These are phyloP conservation scores for Trypanosoma lewisi DNA, from an alignment of 208 protist species.

Conservation along the genomic window DNA sequence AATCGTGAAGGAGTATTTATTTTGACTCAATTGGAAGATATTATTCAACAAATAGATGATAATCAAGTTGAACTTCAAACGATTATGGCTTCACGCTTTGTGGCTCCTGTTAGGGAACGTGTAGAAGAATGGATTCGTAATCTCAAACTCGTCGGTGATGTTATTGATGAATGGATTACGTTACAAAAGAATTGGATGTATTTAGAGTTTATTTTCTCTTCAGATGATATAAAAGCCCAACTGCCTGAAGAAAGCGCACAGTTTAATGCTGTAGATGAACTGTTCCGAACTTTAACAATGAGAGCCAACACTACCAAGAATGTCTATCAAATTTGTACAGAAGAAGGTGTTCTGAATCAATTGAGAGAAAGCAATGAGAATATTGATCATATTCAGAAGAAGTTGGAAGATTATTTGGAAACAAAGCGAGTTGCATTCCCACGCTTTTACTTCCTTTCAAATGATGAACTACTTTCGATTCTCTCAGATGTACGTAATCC, in stretches of 20 bases:
- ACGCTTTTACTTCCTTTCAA: conserved; percentile 98
- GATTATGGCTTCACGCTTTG: conserved; percentile 90
- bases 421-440: conserved; percentile 96
- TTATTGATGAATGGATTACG: conserved; percentile 95
- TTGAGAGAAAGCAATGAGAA: conserved; percentile 78
- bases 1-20: conserved; percentile 87
- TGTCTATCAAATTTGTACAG: conserved; percentile 86
- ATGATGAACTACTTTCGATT: conserved; percentile 98
- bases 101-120: conserved; percentile 70
- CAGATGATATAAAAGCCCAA: conserved; percentile 96
- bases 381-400: conserved; percentile 96
- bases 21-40: conserved; percentile 86
- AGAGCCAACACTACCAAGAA: conserved; percentile 84
- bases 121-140: conserved; percentile 91
- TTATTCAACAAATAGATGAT: conserved; percentile 92
- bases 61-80: conserved; percentile 92
- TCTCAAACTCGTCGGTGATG: conserved; percentile 77
- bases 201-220: conserved; percentile 98
- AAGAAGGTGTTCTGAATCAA: conserved; percentile 75
- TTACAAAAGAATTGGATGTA: conserved; percentile 98
- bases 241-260: conserved; percentile 88
- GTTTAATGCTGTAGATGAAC: conserved; percentile 88
- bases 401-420: conserved; percentile 95
- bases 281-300: conserved; percentile 89
- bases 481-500: conserved; percentile 96